Evolutionary conservation across 148 eudicot species (phyloP).

Genomic region (Drosera capensis): DNA sequence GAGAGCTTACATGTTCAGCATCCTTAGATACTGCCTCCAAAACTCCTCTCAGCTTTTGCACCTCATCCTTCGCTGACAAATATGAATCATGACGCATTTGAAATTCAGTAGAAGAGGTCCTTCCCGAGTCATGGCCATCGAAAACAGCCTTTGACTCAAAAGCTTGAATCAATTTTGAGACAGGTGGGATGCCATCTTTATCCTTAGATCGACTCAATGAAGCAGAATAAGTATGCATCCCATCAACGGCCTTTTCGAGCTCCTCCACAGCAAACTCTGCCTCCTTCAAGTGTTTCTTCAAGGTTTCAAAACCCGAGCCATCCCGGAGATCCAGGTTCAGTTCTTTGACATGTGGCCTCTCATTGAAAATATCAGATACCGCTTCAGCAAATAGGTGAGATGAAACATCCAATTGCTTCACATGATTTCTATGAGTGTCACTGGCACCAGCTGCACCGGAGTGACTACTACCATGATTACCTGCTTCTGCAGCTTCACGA

Average conservation of each 20-base stretch:
- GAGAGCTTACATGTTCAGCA: constrained; percentile 31
- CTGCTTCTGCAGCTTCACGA: constrained; percentile 16
- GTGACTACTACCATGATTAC: constrained; percentile 8
- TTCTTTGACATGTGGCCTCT: constrained; percentile 8
- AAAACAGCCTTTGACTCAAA: constrained; percentile 53
- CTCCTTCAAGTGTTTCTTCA: constrained; percentile 41
- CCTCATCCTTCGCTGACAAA: constrained; percentile 21
- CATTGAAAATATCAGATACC: constrained; percentile 6
- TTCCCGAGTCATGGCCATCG: constrained; percentile 36
- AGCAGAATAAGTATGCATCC: constrained; percentile 34
- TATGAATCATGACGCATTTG: constrained; percentile 25
- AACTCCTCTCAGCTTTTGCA: constrained; percentile 25
- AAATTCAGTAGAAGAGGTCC: constrained; percentile 17
- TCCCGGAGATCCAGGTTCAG: constrained; percentile 15
- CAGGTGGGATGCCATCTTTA: constrained; percentile 37
- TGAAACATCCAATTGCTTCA: constrained; percentile 7
- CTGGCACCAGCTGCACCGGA: constrained; percentile 10
- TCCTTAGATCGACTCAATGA: constrained; percentile 27
- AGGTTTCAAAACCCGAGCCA: constrained; percentile 18
- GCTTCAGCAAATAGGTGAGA: constrained; percentile 3
- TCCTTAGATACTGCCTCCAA: constrained; percentile 30
- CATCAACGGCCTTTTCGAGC: constrained; percentile 50
- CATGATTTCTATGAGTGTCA: constrained; percentile 5
- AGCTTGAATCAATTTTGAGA: constrained; percentile 75
- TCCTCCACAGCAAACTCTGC: constrained; percentile 32